These are phyloP conservation scores for Neurospora sp. DNA, from an alignment of 2,329 filamentous ascomycete genomes.

Conservation along the genomic window DNA sequence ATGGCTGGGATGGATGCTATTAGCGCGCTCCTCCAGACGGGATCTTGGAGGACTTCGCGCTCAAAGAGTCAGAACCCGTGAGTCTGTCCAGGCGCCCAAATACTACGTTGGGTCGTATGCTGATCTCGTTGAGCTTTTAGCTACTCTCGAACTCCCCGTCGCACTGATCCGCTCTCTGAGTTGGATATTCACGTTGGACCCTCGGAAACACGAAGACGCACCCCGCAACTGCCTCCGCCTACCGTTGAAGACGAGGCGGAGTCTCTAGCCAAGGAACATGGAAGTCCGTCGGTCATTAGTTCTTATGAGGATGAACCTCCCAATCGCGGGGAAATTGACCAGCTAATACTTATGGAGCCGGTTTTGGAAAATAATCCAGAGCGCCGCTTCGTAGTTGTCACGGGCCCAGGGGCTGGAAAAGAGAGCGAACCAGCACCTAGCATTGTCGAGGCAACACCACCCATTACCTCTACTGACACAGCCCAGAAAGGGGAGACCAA, in stretches of 20 bases:
- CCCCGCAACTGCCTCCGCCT: conserved; percentile 44
- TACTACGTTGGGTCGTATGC: background rate
- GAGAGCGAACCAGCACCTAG: conserved; percentile 5
- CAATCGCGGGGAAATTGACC: conserved; percentile 56
- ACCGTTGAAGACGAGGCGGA: conserved; percentile 60
- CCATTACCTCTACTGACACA: background rate
- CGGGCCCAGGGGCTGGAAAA: conserved; percentile 21
- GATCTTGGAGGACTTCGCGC: conserved; percentile 40
- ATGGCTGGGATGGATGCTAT: conserved; percentile 37
- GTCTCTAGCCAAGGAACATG: conserved; percentile 53
- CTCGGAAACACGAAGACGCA: conserved; percentile 1
- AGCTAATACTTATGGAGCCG: conserved; percentile 57
- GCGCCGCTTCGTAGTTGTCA: conserved; percentile 54
- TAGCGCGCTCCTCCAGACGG: conserved; percentile 37
- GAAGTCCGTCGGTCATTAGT: conserved; percentile 24
- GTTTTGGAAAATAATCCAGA: conserved; percentile 52
- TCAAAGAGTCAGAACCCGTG: conserved; percentile 28
- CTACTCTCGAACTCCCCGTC: background rate
- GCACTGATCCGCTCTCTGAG: background rate
- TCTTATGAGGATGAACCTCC: conserved; percentile 44
- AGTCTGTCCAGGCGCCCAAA: conserved; percentile 8
- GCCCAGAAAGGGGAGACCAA: conserved; percentile 30
- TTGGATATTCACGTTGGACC: conserved; percentile 7
- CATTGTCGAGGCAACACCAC: background rate
- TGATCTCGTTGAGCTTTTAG: background rate